These are phyloP conservation scores for Lactarius sp. DNA, from an alignment of 768 basidiomycete species.

Conservation along the genomic window DNA sequence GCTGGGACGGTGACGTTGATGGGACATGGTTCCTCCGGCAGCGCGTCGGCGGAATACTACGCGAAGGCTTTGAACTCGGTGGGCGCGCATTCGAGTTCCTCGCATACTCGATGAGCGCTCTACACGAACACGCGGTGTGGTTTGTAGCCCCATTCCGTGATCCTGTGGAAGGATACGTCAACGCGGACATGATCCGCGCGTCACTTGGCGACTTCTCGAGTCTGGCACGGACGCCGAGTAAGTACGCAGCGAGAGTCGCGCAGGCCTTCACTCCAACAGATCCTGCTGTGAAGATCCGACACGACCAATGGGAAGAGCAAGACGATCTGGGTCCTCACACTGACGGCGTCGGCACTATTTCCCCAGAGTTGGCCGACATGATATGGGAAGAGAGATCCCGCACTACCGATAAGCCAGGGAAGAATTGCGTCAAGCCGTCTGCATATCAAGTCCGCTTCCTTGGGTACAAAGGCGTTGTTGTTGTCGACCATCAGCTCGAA, in stretches of 20 bases:
- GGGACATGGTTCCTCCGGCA: constrained; percentile 44
- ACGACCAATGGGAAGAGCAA: constrained; percentile 57
- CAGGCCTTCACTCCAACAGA: constrained; percentile 82
- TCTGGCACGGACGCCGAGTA: constrained; percentile 48
- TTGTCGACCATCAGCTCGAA: constrained; percentile 50
- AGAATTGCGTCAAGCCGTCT: background rate
- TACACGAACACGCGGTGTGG: constrained; percentile 78
- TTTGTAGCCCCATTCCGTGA: constrained; percentile 62
- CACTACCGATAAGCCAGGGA: constrained; percentile 26
- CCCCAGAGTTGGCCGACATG: constrained; percentile 47
- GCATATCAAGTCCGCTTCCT: constrained; percentile 44
- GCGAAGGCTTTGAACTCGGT: constrained; percentile 60
- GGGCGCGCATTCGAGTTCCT: constrained; percentile 73
- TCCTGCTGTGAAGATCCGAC: constrained; percentile 55
- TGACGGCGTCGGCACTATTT: constrained; percentile 79
- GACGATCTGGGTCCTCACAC: constrained; percentile 61
- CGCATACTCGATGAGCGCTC: constrained; percentile 71
- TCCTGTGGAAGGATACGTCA: constrained; percentile 40
- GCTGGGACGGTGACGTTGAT: constrained; percentile 64
- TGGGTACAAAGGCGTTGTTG: constrained; percentile 75
- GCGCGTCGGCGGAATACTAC: constrained; percentile 36
- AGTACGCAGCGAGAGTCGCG: constrained; percentile 76
- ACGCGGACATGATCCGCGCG: constrained; percentile 52
- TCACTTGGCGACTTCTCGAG: constrained; percentile 63
- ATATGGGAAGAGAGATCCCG: constrained; percentile 56